phyloP scores from a whole-genome alignment of 148 eudicot species.

The Rhododendron williamsianum region DNA sequence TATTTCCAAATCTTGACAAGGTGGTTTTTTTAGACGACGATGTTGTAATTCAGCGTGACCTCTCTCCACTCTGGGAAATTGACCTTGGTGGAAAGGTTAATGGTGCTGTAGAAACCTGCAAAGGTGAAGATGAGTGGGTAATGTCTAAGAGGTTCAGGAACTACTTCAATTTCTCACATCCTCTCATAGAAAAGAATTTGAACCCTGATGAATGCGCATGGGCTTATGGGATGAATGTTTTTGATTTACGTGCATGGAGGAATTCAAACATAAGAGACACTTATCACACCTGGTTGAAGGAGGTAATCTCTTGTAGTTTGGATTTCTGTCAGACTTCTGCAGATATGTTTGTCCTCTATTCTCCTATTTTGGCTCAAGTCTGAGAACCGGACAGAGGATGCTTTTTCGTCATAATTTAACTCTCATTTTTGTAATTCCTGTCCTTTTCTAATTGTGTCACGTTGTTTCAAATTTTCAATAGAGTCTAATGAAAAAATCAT shows the following conservation, averaged over 20 bases:
- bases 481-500: not conserved
- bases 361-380: not conserved
- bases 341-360: not conserved
- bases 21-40: constrained; percentile 96
- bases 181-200: constrained; percentile 68
- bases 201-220: constrained; percentile 95
- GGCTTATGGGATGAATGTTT: constrained; percentile 99
- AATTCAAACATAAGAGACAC: constrained; percentile 76
- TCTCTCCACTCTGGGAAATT: constrained; percentile 90
- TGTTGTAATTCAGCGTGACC: constrained; percentile 87
- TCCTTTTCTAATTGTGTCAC: not conserved
- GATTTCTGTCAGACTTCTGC: not conserved
- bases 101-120: constrained; percentile 99
- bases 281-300: constrained; percentile 91
- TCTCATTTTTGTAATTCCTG: not conserved
- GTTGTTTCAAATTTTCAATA: not conserved
- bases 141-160: constrained; percentile 90
- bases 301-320: constrained; percentile 41
- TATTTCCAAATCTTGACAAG: constrained; percentile 88
- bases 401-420: not conserved
- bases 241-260: constrained; percentile 91
- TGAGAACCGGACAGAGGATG: not conserved
- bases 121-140: constrained; percentile 92
- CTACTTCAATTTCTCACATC: constrained; percentile 97
- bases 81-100: constrained; percentile 90